These are phyloP conservation scores for Ustilago xerochloae DNA, from an alignment of 1,284 basidiomycete species.

Conservation along the genomic window DNA sequence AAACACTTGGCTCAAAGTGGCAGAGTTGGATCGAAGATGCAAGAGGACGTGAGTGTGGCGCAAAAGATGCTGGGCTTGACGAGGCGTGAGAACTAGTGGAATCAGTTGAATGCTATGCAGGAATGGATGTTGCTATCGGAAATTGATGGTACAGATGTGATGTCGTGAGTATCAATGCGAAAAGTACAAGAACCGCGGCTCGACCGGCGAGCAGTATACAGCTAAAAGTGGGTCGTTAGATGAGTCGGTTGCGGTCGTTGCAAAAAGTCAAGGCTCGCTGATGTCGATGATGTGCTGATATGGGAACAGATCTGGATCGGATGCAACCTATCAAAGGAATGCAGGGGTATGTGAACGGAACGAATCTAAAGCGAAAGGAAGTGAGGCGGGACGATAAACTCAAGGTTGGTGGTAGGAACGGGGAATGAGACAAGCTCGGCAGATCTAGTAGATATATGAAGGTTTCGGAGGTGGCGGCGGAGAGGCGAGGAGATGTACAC, in stretches of 20 bases:
- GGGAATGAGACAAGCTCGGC: neutral
- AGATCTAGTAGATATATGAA: neutral
- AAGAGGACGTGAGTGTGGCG: neutral
- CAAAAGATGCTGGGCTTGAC: neutral
- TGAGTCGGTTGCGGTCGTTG: neutral
- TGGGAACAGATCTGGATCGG: neutral
- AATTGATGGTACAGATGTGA: neutral
- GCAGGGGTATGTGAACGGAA: too few species aligned
- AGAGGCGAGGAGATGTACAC: neutral
- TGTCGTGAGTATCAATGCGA: neutral
- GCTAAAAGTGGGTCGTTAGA: neutral
- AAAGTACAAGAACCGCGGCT: neutral
- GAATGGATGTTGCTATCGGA: neutral
- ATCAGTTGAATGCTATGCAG: neutral
- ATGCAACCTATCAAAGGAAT: conserved; percentile 27
- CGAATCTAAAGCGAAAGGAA: too few species aligned
- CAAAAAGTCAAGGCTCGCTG: neutral
- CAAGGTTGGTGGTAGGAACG: neutral
- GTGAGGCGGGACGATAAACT: too few species aligned
- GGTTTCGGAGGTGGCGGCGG: neutral
- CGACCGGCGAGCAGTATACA: conserved; percentile 25
- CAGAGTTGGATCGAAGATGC: neutral
- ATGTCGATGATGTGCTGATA: neutral
- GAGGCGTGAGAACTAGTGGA: neutral
- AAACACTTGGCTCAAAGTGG: neutral